Evolutionary conservation across 257 asterid genomes (phyloP).

Genomic region (Forsythia suspensa): DNA sequence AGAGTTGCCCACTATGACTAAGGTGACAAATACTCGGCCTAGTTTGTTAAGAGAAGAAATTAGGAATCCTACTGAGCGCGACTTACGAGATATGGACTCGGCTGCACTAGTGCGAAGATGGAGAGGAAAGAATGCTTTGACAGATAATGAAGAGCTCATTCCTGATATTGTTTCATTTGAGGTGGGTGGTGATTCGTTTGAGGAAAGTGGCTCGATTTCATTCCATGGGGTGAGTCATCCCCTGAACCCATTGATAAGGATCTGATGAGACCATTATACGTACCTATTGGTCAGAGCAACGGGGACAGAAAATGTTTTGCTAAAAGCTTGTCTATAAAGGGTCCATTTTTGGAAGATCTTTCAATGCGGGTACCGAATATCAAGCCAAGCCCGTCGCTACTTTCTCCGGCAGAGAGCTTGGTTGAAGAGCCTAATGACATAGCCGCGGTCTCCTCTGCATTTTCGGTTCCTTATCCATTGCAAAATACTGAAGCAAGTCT

Average conservation of each 20-base stretch:
- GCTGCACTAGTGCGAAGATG: slow-evolving; percentile 40
- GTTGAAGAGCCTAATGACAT: slow-evolving; percentile 34
- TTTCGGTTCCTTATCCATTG: slow-evolving; percentile 33
- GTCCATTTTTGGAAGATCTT: slow-evolving; percentile 56
- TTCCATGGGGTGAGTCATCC: slow-evolving; percentile 90
- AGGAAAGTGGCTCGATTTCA: slow-evolving; percentile 60
- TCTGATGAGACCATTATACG: slow-evolving; percentile 73
- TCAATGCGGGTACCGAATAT: slow-evolving; percentile 50
- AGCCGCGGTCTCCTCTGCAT: slow-evolving; percentile 39
- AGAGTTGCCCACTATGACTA: slow-evolving; percentile 40
- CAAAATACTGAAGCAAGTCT: slow-evolving; percentile 42
- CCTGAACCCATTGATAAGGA: slow-evolving; percentile 70
- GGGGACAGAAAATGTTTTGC: slow-evolving; percentile 50
- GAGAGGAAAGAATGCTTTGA: slow-evolving; percentile 55
- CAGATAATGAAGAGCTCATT: slow-evolving; percentile 49
- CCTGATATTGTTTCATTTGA: slow-evolving; percentile 40
- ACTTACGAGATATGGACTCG: slow-evolving; percentile 38
- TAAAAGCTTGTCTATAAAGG: slow-evolving; percentile 56
- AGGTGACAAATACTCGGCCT: slow-evolving; percentile 32
- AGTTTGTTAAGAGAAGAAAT: slow-evolving; percentile 41
- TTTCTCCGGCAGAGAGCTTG: slow-evolving; percentile 42
- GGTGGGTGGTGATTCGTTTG: slow-evolving; percentile 51
- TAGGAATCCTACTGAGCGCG: slow-evolving; percentile 25
- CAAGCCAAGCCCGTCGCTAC: slow-evolving; percentile 35
- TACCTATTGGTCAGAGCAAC: slow-evolving; percentile 61